Evolutionary conservation across 495 filamentous ascomycete species (phyloP).

Genomic region (Rhypophila decipiens): DNA sequence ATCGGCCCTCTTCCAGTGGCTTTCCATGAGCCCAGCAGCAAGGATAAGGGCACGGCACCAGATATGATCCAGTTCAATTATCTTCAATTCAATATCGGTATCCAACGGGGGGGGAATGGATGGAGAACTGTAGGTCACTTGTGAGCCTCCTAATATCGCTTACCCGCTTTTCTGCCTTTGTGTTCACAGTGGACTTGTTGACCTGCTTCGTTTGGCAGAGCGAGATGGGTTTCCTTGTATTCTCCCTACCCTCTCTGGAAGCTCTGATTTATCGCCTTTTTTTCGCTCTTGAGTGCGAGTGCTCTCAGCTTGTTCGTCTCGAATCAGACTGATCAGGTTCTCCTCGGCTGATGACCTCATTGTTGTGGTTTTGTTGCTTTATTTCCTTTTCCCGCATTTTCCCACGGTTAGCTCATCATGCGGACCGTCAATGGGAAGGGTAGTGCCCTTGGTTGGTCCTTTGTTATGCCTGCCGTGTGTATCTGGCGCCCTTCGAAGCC

Average conservation of each 20-base stretch:
- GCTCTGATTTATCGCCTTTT: too few species aligned
- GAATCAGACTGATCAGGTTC: neutral
- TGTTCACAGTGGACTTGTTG: too few species aligned
- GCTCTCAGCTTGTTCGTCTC: neutral
- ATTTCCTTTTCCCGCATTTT: slow-evolving; percentile 19
- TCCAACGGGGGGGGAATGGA: slow-evolving; percentile 10
- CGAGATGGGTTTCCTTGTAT: neutral
- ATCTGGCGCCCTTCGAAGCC: too few species aligned
- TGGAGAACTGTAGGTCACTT: neutral
- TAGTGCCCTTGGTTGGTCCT: slow-evolving; percentile 2
- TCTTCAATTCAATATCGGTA: slow-evolving; percentile 12
- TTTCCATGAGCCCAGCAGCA: slow-evolving; percentile 14
- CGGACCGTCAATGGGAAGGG: slow-evolving; percentile 6
- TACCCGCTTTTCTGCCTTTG: neutral
- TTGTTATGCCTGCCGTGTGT: too few species aligned
- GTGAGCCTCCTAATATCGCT: neutral
- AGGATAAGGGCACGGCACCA: slow-evolving; percentile 12
- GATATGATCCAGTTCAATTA: slow-evolving; percentile 10
- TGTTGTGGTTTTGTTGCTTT: neutral
- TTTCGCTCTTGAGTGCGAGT: neutral
- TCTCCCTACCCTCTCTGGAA: too few species aligned
- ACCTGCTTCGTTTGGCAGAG: neutral
- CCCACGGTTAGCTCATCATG: slow-evolving; percentile 11
- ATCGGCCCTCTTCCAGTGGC: slow-evolving; percentile 9
- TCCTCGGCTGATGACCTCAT: neutral